Percentiles rank a stretch among this genome's conserved stretches.
These are phyloP conservation scores for Solanum virginianum DNA, from an alignment of 257 asterid genomes.

Conservation along the genomic window DNA sequence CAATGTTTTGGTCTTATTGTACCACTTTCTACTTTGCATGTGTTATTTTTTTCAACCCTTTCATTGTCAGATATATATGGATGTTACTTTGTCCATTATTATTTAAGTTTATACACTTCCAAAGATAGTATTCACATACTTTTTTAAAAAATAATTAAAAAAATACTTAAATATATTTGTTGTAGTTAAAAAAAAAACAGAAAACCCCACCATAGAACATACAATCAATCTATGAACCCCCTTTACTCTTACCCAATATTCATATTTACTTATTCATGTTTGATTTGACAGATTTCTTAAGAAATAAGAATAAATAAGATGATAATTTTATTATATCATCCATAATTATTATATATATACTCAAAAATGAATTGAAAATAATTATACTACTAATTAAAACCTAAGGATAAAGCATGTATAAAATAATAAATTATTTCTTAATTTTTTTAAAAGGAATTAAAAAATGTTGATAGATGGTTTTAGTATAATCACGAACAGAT, in stretches of 20 bases:
- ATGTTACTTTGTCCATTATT: background rate
- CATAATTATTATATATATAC: background rate
- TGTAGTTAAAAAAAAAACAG: background rate
- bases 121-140: background rate
- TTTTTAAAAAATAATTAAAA: background rate
- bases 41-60: background rate
- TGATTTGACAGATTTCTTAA: rapidly evolving
- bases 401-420: background rate
- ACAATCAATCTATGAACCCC: background rate
- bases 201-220: background rate
- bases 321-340: background rate
- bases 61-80: background rate
- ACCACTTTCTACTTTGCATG: background rate
- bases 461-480: background rate
- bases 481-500: background rate
- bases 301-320: background rate
- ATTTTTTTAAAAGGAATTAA: background rate
- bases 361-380: background rate
- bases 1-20: background rate
- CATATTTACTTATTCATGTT: background rate
- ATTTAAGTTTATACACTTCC: background rate
- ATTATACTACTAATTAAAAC: background rate
- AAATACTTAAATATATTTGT: too few relatives aligned
- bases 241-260: background rate
- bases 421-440: background rate